Conservation (phyloP, 495 filamentous ascomycete genomes). For the Aspergillus mulundensis region DNA sequence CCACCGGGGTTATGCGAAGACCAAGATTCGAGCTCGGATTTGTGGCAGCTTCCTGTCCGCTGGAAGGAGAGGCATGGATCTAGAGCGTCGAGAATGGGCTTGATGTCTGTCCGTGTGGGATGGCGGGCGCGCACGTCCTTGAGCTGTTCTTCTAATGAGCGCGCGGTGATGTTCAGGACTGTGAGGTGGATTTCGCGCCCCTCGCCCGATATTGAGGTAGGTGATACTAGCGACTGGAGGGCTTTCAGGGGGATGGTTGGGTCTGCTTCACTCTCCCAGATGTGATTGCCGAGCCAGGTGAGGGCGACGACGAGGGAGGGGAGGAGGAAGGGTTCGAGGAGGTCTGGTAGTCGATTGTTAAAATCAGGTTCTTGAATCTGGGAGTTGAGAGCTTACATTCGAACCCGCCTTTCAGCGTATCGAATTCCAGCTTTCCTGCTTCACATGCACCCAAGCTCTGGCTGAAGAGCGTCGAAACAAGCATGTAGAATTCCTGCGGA, state of each 20-base stretch:
- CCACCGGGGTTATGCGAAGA: conserved; percentile 57
- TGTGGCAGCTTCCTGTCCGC: conserved; percentile 59
- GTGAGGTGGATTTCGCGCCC: conserved; percentile 75
- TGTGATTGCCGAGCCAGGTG: conserved; percentile 71
- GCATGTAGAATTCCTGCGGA: conserved; percentile 87
- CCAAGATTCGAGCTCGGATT: conserved; percentile 77
- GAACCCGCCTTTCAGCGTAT: conserved; percentile 79
- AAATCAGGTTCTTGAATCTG: not conserved
- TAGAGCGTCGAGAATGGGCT: conserved; percentile 66
- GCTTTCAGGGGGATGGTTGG: conserved; percentile 63
- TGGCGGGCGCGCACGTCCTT: conserved; percentile 66
- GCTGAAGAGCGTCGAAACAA: conserved; percentile 85
- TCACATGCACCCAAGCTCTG: conserved; percentile 77
- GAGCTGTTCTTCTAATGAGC: conserved; percentile 70
- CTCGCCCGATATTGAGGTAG: conserved; percentile 73
- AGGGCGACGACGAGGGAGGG: conserved; percentile 82
- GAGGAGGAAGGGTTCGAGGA: conserved; percentile 85
- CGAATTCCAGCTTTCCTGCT: conserved; percentile 65
- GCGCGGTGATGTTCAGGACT: conserved; percentile 77
- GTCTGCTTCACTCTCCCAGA: conserved; percentile 66
- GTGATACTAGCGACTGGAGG: conserved; percentile 69
- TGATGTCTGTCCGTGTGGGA: conserved; percentile 64
- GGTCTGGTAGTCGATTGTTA: conserved; percentile 50
- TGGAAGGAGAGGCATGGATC: conserved; percentile 65
- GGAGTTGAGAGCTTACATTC: conserved; percentile 60